Conservation (phyloP, 2,329 filamentous ascomycete genomes). For the Orbilia blumenaviensis region DNA sequence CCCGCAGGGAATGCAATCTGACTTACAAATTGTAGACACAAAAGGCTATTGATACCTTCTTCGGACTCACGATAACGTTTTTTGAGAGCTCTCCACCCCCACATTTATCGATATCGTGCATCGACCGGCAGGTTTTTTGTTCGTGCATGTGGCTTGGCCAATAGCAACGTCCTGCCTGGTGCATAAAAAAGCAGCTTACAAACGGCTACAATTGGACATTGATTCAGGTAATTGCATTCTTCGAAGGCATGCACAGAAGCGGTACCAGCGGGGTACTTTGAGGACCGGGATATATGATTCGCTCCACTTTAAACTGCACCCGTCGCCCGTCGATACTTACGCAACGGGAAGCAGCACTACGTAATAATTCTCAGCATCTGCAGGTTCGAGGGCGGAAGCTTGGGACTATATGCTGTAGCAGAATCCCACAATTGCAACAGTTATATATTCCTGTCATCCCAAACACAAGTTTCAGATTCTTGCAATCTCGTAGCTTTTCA, state of each 20-base stretch:
- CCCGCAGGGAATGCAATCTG: constrained; percentile 21
- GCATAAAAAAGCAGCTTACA: constrained; percentile 45
- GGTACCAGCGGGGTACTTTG: not conserved
- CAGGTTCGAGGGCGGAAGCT: constrained; percentile 1
- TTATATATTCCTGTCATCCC: constrained; percentile 54
- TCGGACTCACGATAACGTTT: not conserved
- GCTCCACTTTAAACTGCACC: constrained; percentile 21
- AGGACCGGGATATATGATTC: constrained; percentile 34
- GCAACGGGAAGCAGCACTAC: constrained; percentile 13
- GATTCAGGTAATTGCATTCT: not conserved
- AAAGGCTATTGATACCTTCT: constrained; percentile 19
- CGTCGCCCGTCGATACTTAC: constrained; percentile 35
- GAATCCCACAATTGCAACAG: constrained; percentile 39
- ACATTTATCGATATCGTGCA: not conserved
- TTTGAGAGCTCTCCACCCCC: constrained; percentile 21
- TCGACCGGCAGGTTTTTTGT: not conserved
- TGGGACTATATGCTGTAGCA: constrained; percentile 7
- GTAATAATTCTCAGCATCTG: constrained; percentile 16
- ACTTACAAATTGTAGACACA: constrained; percentile 1
- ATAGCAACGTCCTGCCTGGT: too few relatives aligned
- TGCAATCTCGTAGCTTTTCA: constrained; percentile 29
- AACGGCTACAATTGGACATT: constrained; percentile 25
- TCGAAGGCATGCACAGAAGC: not conserved
- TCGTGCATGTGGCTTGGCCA: not conserved
- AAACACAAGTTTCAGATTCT: constrained; percentile 51